A percentile compares a stretch with the other conserved stretches of the same genome.
phyloP scores from a whole-genome alignment of 1,139 yeast genomes.

The Yamadazyma diospyri region DNA sequence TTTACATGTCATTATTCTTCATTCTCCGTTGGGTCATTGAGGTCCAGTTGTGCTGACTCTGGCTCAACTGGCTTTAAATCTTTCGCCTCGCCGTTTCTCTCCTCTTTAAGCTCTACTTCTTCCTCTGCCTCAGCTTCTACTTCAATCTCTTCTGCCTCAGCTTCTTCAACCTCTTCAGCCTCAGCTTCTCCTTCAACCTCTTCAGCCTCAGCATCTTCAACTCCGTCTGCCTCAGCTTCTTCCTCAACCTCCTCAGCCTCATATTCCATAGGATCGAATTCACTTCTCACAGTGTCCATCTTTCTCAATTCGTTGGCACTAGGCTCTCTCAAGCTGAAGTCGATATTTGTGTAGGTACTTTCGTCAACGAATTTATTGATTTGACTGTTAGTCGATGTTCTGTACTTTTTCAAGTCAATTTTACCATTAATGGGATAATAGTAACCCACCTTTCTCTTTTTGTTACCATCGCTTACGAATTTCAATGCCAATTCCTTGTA shows the following conservation, averaged over 20 bases:
- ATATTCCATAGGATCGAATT: slow-evolving; percentile 73
- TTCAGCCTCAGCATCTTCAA: slow-evolving; percentile 21
- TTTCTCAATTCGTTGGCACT: slow-evolving; percentile 63
- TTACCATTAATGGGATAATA: slow-evolving; percentile 79
- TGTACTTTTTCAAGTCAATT: slow-evolving; percentile 78
- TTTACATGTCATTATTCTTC: slow-evolving; percentile 9
- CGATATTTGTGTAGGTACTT: slow-evolving; percentile 52
- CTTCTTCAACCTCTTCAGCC: slow-evolving; percentile 23
- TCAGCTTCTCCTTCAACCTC: slow-evolving; percentile 15
- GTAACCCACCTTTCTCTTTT: slow-evolving; percentile 57
- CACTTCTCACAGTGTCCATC: slow-evolving; percentile 66
- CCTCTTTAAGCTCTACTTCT: too few species aligned
- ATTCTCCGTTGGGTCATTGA: too few species aligned
- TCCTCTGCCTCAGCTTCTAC: background rate
- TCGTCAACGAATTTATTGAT: slow-evolving; percentile 50
- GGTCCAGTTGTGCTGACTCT: too few species aligned
- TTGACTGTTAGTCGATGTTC: slow-evolving; percentile 50
- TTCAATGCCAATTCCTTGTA: slow-evolving; percentile 46
- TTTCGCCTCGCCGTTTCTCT: too few species aligned
- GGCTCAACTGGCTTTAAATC: too few species aligned
- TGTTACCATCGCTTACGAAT: slow-evolving; percentile 38
- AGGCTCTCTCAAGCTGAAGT: slow-evolving; percentile 67
- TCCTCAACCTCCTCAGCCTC: slow-evolving; percentile 50
- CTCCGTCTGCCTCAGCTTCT: slow-evolving; percentile 16
- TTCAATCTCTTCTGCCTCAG: slow-evolving; percentile 20